Evolutionary conservation across 169 alveolate genomes (phyloP).

Genomic region (Pseudocohnilembus persalinus): DNA sequence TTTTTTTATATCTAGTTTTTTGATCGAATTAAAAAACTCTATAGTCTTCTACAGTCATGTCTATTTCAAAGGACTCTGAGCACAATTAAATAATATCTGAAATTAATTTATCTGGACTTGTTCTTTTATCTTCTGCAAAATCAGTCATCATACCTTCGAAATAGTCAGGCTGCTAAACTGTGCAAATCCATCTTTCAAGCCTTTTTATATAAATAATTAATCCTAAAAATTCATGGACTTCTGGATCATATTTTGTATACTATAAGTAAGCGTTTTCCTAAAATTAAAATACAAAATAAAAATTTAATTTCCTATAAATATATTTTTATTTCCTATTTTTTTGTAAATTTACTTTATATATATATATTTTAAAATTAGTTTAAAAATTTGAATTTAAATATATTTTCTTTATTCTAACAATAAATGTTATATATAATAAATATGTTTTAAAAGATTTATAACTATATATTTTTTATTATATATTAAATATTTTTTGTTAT

Average conservation of each 20-base stretch:
- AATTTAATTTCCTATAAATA: too few species aligned
- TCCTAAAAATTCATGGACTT: not conserved
- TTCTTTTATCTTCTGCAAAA: not conserved
- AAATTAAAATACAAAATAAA: too few species aligned
- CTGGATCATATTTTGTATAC: not conserved
- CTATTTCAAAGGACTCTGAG: not conserved
- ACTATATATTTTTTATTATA: too few species aligned
- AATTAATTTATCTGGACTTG: not conserved
- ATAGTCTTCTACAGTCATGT: not conserved
- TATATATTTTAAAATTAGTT: too few species aligned
- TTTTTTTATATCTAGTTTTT: not conserved
- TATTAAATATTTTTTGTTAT: too few species aligned
- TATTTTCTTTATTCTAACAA: too few species aligned
- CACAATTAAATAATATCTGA: not conserved
- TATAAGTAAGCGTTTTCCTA: not conserved
- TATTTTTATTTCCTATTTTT: too few species aligned
- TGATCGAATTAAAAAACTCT: not conserved
- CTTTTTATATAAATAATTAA: too few species aligned
- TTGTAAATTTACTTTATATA: too few species aligned
- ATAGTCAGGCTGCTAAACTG: not conserved
- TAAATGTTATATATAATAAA: too few species aligned
- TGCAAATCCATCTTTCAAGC: not conserved
- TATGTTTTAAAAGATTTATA: too few species aligned
- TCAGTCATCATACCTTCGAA: not conserved
- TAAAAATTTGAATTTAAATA: too few species aligned